Base-by-base conservation (phyloP, 352 stramenopile species). In the Phytophthora fragariaefolia region DNA sequence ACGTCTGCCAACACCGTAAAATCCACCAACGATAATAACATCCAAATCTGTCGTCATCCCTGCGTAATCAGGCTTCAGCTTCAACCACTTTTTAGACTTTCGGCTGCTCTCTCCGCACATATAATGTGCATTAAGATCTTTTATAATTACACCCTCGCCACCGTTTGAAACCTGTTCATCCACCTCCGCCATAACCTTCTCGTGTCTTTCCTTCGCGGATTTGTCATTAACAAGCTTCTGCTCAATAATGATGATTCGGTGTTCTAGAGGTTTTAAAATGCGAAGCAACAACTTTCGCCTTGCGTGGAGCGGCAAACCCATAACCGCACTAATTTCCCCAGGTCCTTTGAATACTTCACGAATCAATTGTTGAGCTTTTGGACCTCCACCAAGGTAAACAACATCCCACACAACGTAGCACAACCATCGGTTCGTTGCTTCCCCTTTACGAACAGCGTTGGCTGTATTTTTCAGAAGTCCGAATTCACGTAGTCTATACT, bases 401-500 rank as follows among this genome's bases (percentile, higher is more conserved):
- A 96, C 57, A 61, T 96, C 86, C 88, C 86, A 96, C 12, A 93
- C 88, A 1, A 93, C 76, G 28, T 95, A 96, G 59, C 88, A 96
- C 22, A 96, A 55, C 88, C 88, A 95, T 18, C 80, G 82, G 27
- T 85, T 80, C 1, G 76, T 78, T n/a, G 65, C 75, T 66, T 93
- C 81, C 8, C 73, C 75, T 8, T 76, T 72, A 3, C 74, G 71
- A 34, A 87, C 54, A 3, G 80, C 80, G 61, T 89, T 91, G 0
- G 86, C 88, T 17, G 92, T 88, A 64, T 82, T 90, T 58, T 93
- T 96, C 27, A 96, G 64, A 30, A 93, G 66, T 1, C 88, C 86
- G 71, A 96, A 96, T 67, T 93, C 85, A 42, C 80, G 79, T 42
- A 92, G 61, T 0, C 70, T 73, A 69, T 91, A 93, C 60, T 92